These are phyloP conservation scores for Boletus barrowsii DNA, from an alignment of 768 basidiomycete species.

Conservation along the genomic window DNA sequence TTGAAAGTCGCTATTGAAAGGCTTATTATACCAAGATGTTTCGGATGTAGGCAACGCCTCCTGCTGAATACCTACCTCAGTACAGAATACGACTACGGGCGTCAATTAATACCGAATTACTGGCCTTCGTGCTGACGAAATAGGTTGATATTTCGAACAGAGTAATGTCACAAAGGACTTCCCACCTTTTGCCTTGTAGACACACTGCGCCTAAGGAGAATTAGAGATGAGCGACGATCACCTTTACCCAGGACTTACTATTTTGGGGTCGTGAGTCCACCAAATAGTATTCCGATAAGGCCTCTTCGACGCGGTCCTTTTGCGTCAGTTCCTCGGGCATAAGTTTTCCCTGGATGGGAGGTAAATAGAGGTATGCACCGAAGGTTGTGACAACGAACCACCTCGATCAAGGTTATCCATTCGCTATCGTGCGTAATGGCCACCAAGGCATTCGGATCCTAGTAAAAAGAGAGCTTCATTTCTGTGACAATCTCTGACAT, in stretches of 20 bases:
- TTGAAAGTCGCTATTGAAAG: not conserved
- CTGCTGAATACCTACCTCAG: not conserved
- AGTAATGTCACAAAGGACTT: no score
- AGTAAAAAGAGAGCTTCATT: not conserved
- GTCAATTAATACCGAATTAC: not conserved
- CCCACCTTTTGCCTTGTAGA: not conserved
- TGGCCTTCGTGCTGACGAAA: not conserved
- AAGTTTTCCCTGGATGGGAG: not conserved
- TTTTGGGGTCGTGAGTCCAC: not conserved
- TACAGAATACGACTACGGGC: no score
- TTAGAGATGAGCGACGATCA: not conserved
- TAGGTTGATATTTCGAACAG: not conserved
- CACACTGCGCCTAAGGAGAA: not conserved
- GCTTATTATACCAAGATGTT: not conserved
- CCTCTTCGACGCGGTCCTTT: not conserved
- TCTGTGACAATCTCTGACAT: not conserved
- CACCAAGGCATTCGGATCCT: not conserved
- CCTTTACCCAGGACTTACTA: not conserved
- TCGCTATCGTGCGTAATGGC: slow-evolving; percentile 9
- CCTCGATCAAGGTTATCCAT: slow-evolving; percentile 4
- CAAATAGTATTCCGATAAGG: not conserved
- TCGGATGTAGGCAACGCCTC: not conserved
- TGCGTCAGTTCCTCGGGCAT: not conserved
- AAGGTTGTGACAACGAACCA: not conserved
- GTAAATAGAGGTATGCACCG: not conserved